Evolutionary conservation across 2,329 filamentous ascomycete species (phyloP), one percentile per base, ranked within the genome.

Genomic region (Hirsutella rhossiliensis): DNA sequence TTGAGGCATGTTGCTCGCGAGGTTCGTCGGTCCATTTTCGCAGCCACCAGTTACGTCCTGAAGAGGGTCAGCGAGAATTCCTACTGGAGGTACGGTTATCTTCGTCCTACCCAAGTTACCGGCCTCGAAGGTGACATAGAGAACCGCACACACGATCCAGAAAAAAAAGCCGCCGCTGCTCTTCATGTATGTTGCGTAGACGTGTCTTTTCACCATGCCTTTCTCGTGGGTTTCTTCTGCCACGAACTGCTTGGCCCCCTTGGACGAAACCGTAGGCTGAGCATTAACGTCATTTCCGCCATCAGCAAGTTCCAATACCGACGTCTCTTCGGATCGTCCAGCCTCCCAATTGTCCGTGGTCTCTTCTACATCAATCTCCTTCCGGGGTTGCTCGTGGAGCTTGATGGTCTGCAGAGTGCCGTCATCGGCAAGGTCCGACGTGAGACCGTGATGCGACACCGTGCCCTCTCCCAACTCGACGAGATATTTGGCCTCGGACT

Each of bases 171-270:
- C 79, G 15, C 84, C 84, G 48, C 76, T 84, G 20, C 79, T 76
- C 11, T 68, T 69, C 13, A 89, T 61, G 54, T 89, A 92, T 0
- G 71, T 69, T 12, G 67, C 55, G 49, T 89, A 90, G n/a, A 89
- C 72, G 7, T 69, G 68, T 19, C 68, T 68, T 52, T 81, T 81
- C 29, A 90, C 78, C 5, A 79, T 73, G 1, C 86, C 86, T 43
- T 74, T 73, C 56, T 87, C 82, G 45, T 80, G 74, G n/a, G 66
- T 67, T 59, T 92, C 86, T 3, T 87, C 84, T 55, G 87, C 80
- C 23, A 85, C 76, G 50, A 89, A 90, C 58, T 87, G 83, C 50
- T 78, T 79, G 1, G 78, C 72, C 5, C 62, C 61, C 55, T 75
- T 75, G 4, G 72, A 72, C 2, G 67, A 55, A 0, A 72, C 58